A percentile compares a stretch with the other conserved stretches of the same genome.
Evolutionary conservation across 2,329 filamentous ascomycete genomes (phyloP).

Genomic region (Ambrosiella beaveri): DNA sequence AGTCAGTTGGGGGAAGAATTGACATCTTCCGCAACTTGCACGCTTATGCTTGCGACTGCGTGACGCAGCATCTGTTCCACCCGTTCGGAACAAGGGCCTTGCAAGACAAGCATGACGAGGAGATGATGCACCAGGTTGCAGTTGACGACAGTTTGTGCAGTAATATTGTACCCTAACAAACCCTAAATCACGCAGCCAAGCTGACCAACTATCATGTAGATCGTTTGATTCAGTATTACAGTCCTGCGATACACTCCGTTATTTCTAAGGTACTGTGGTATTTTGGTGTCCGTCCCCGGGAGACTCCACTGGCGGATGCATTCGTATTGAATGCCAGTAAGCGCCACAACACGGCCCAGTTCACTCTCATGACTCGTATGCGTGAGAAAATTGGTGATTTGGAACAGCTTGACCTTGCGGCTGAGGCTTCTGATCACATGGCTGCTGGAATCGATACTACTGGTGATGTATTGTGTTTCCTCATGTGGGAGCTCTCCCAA

Average conservation of each 20-base stretch:
- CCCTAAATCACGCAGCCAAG: not conserved
- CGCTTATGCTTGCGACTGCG: slow-evolving; percentile 51
- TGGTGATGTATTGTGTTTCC: slow-evolving; percentile 49
- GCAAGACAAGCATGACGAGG: slow-evolving; percentile 34
- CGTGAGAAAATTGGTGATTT: slow-evolving; percentile 30
- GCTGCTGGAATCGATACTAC: slow-evolving; percentile 57
- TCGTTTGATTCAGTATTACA: slow-evolving; percentile 41
- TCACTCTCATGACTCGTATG: slow-evolving; percentile 43
- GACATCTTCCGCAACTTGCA: slow-evolving; percentile 50
- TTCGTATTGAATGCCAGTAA: slow-evolving; percentile 38
- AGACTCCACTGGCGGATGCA: slow-evolving; percentile 39
- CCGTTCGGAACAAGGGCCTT: slow-evolving; percentile 46
- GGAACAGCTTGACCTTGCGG: slow-evolving; percentile 38
- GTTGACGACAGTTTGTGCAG: slow-evolving; percentile 51
- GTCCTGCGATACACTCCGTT: slow-evolving; percentile 31
- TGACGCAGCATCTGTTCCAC: slow-evolving; percentile 52
- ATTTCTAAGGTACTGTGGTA: slow-evolving; percentile 27
- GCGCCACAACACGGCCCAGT: slow-evolving; percentile 29
- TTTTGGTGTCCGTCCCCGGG: slow-evolving; percentile 34
- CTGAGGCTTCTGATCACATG: slow-evolving; percentile 57
- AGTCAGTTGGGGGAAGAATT: slow-evolving; percentile 27
- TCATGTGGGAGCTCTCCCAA: slow-evolving; percentile 54
- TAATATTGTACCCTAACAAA: slow-evolving; percentile 21
- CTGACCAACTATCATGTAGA: slow-evolving; percentile 23
- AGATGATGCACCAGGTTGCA: slow-evolving; percentile 51